Base-by-base conservation (phyloP, 192 early-diverging fungal genomes). In the Gamsiella multidivaricata region DNA sequence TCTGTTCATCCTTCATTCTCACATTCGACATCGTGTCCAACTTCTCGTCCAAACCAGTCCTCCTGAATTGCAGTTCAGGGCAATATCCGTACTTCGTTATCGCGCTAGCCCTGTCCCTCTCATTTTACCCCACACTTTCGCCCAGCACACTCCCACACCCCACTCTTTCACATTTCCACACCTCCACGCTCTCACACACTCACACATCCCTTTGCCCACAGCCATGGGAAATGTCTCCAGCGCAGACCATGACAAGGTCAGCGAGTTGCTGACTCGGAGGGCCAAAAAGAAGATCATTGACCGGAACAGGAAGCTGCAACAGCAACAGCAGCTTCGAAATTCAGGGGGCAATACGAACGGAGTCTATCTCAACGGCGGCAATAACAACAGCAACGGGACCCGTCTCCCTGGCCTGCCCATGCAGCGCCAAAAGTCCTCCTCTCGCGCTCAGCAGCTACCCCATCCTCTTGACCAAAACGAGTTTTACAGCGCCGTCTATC, bases 151-250 rank as follows among this genome's bases (percentile, higher is more conserved):
- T 25, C 17, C 42, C 20, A 26, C 53, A 8, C 57, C 25, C 5
- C n/a, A 5, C 20, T 50, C 33, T 37, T 65, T 25, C 7, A 55
- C 39, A 8, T n/a, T 46, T 34, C 20, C 5, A 43, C 10, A n/a
- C n/a, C n/a, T n/a, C n/a, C n/a, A n/a, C n/a, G n/a, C n/a, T n/a
- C n/a, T n/a, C n/a, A n/a, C n/a, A 12, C 32, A 33, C 67, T n/a
- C 26, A 36, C 52, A 39, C 37, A 9, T 39, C 12, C 37, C 5
- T 46, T 46, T 18, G 6, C 45, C 9, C 45, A 18, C 45, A n/a
- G 15, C 45, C 50, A 73, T 73, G 70, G 70, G 70, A 41, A 73
- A 73, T 49, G 61, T 73, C 26, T 73, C 70, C n/a, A 73, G 70
- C 23, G 61, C 70, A 23, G 70, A 73, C 56, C 62, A 71, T 29